Base-by-base conservation (phyloP, 768 basidiomycete species). In the Podaxis sp. region DNA sequence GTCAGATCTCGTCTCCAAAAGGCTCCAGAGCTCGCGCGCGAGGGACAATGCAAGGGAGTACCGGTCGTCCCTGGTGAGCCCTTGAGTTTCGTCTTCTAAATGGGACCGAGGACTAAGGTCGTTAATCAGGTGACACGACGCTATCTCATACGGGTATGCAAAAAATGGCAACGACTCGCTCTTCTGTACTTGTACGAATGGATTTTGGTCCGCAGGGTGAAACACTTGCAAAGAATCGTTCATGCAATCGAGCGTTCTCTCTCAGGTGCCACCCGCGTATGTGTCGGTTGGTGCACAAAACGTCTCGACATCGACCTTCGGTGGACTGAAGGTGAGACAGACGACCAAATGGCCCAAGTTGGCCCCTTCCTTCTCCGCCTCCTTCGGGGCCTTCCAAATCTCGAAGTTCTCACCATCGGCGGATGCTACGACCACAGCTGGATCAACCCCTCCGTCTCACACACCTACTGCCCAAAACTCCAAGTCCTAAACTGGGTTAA, bases 241-340 rank as follows among this genome's bases (percentile, higher is more conserved):
- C 7, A 46, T 0, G 66, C 58, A 13, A 47, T 69, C 22, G 33
- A 61, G 22, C 43, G 51, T 2, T 62, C 64, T 25, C 36, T 38
- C 7, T 40, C 37, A 22, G 40, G 37, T 17, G 51, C 7, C 43
- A 9, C 12, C 38, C 5, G 19, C 15, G 15, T 36, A 2, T 2
- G 59, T n/a, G 17, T 65, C 13, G 69, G 69, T 6, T 70, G 67
- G 71, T 69, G 69, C 64, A 69, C 68, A 2, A 64, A 65, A 43
- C 69, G 69, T 11, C 59, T 72, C 24, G 71, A 72, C 40, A 61
- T 61, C 29, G 53, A 43, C 17, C 4, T 54, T 27, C 47, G 25
- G 8, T 12, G 8, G 66, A 69, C 25, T 46, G 57, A 36, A 51
- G 68, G 46, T 50, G 67, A 43, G 66, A 70, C 47, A 15, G 11